Evolutionary conservation across 495 filamentous ascomycete genomes (phyloP).

Genomic region (Neurospora tetraspora): DNA sequence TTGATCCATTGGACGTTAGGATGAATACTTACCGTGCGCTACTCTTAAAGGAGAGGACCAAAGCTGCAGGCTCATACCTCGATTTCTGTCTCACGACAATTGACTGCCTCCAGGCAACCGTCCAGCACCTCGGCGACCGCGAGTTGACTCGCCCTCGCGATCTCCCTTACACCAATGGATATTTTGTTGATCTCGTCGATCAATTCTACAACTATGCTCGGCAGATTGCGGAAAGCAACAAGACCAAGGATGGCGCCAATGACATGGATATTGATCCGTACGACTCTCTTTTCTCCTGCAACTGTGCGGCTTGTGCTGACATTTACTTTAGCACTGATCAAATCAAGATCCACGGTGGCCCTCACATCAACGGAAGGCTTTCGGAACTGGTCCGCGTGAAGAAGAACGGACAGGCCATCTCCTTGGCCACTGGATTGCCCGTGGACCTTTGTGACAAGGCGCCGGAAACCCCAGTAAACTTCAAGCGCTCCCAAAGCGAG

Average conservation of each 20-base stretch:
- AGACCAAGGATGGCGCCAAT: slow-evolving; percentile 33
- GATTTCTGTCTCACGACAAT: slow-evolving; percentile 81
- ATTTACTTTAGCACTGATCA: slow-evolving; percentile 44
- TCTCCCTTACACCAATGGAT: slow-evolving; percentile 79
- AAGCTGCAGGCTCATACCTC: slow-evolving; percentile 57
- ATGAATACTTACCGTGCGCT: slow-evolving; percentile 56
- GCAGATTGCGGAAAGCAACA: slow-evolving; percentile 41
- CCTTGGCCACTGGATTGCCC: slow-evolving; percentile 51
- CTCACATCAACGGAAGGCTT: slow-evolving; percentile 65
- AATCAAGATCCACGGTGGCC: slow-evolving; percentile 63
- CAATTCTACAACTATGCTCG: slow-evolving; percentile 69
- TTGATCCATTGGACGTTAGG: slow-evolving; percentile 39
- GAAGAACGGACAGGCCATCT: slow-evolving; percentile 68
- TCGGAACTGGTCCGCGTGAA: slow-evolving; percentile 66
- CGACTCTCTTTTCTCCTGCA: slow-evolving; percentile 6
- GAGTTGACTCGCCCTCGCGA: slow-evolving; percentile 75
- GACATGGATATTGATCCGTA: slow-evolving; percentile 48
- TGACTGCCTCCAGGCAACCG: slow-evolving; percentile 72
- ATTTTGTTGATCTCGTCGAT: slow-evolving; percentile 87
- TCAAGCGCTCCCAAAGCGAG: slow-evolving; percentile 55
- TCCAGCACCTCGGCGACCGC: slow-evolving; percentile 65
- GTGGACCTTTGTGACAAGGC: slow-evolving; percentile 39
- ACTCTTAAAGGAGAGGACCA: slow-evolving; percentile 63
- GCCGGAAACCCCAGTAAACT: slow-evolving; percentile 27
- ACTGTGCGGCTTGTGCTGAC: slow-evolving; percentile 27